Evolutionary conservation across 140 eudicot genomes (phyloP), one percentile per base, ranked within the genome.

Genomic region (Cichorium intybus): DNA sequence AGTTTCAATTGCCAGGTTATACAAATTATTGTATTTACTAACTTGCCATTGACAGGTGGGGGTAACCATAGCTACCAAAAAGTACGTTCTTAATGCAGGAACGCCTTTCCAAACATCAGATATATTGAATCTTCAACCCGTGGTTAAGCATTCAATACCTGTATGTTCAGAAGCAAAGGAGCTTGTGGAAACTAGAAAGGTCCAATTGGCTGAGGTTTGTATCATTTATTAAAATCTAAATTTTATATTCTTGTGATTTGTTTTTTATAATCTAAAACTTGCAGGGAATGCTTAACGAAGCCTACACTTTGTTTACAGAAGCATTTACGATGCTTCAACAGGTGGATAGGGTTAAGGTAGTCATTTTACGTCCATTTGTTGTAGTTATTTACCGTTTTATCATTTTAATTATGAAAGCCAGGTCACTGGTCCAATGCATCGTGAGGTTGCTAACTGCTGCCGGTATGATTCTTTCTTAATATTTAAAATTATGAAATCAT

Each of bases 371-470:
- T 16, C 18, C 10, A 5, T 64, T n/a, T n/a, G n/a, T n/a, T n/a
- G n/a, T n/a, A n/a, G n/a, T 17, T 54, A 8, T n/a, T n/a, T n/a
- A 28, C 28, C 47, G 4, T 3, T 15, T 17, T 16, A 8, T 34
- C 21, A 15, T 23, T 37, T 8, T 20, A 33, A 33, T 37, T 10
- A 45, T 67, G 50, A 37, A 18, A 45, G 75, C 58, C 87, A 92
- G 98, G 98, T 92, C 69, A 92, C 98, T 35, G 98, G 98, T 73
- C 98, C 98, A 43, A 92, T 92, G 96, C 98, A 92, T 71, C 88
- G 96, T 64, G 98, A 92, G 77, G 98, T 92, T 56, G 98, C 96
- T 39, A 92, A 81, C 73, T 92, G 98, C 68, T 92, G 96, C 71
- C 95, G 98, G 98, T 92, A 92, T 23, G 75, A 12, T 55, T 63